phyloP scores from a whole-genome alignment of 176 grass and related monocot species.

The Ampelocalamus luodianensis region DNA sequence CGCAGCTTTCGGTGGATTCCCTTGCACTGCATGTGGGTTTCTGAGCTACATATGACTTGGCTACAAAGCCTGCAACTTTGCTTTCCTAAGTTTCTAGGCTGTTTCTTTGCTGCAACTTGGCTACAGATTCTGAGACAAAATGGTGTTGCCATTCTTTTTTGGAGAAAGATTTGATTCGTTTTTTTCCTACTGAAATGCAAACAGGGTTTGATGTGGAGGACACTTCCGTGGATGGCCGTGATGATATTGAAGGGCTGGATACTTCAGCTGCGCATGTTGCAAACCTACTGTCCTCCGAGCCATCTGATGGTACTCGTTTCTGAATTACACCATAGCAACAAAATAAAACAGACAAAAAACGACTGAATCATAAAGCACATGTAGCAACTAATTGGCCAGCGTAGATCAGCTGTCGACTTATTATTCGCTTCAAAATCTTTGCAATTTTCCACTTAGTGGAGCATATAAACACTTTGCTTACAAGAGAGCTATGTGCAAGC shows the following conservation, averaged over 20 bases:
- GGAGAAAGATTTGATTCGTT: background rate
- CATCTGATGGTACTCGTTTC: conserved; percentile 72
- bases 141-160: background rate
- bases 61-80: conserved; percentile 23
- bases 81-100: conserved; percentile 32
- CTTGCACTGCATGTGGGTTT: conserved; percentile 93
- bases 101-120: conserved; percentile 32
- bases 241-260: conserved; percentile 81
- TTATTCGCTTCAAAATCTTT: background rate
- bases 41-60: conserved; percentile 26
- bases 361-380: background rate
- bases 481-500: background rate
- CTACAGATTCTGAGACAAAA: conserved; percentile 30
- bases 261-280: conserved; percentile 79
- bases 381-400: background rate
- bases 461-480: background rate
- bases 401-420: background rate
- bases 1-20: conserved; percentile 87
- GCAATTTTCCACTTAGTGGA: background rate
- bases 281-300: conserved; percentile 84
- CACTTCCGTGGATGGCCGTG: conserved; percentile 73
- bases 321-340: background rate
- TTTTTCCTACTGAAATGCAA: conserved; percentile 27
- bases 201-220: conserved; percentile 92
- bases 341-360: background rate